Percentiles rank a stretch among this genome's conserved stretches.
Evolutionary conservation across 2,329 filamentous ascomycete species (phyloP).

Genomic region (Stenocarpella maydis): DNA sequence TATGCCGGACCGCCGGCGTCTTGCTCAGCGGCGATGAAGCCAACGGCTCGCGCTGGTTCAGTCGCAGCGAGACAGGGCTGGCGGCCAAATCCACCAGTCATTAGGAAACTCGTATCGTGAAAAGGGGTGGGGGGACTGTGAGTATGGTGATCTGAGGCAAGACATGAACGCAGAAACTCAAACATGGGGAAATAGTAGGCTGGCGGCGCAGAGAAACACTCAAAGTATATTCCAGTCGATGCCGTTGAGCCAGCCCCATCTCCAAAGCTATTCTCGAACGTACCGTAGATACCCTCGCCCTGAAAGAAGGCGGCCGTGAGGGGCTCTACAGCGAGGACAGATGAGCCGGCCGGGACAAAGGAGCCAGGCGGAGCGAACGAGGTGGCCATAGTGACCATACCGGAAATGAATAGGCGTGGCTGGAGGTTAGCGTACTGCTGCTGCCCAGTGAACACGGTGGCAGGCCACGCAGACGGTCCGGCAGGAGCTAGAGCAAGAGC

Average conservation of each 20-base stretch:
- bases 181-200: background rate
- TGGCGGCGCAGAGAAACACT: background rate
- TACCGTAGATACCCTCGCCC: background rate
- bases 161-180: background rate
- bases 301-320: background rate
- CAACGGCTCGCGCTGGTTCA: too few species aligned
- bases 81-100: background rate
- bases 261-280: background rate
- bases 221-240: background rate
- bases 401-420: background rate
- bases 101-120: background rate
- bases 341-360: fast-evolving
- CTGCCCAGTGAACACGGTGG: background rate
- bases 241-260: background rate
- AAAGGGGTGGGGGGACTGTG: too few species aligned
- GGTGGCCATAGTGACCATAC: background rate
- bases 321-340: background rate
- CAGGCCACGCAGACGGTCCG: fast-evolving
- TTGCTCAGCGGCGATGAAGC: too few species aligned
- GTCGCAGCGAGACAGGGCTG: too few species aligned
- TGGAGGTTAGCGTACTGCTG: background rate
- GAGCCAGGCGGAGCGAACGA: background rate
- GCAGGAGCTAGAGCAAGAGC: too few species aligned
- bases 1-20: too few species aligned
- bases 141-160: background rate